These are phyloP conservation scores for Cornus suecica DNA, from an alignment of 148 eudicot species.

Conservation along the genomic window DNA sequence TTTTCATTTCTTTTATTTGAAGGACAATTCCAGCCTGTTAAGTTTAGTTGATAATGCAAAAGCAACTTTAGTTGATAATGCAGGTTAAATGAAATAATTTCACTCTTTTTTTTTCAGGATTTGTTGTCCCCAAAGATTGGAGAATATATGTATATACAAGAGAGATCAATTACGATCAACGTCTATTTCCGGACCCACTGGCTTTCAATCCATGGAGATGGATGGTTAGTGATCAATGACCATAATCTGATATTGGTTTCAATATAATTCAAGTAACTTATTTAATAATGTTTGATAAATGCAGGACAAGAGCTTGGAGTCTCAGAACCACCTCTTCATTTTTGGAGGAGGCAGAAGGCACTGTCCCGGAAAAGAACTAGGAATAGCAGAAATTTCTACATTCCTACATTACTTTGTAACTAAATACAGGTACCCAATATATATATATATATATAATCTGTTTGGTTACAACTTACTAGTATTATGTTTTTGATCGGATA, in stretches of 20 bases:
- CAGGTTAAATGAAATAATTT: not conserved
- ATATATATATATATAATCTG: not conserved
- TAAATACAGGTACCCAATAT: conserved; percentile 43
- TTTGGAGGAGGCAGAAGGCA: conserved; percentile 85
- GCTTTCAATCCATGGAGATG: conserved; percentile 89
- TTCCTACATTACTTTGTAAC: conserved; percentile 87
- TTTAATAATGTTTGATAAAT: not conserved
- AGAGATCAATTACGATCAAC: conserved; percentile 71
- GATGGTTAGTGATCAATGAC: conserved; percentile 48
- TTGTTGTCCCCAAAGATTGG: conserved; percentile 72
- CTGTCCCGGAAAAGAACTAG: conserved; percentile 85
- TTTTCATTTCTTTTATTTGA: too few relatives aligned
- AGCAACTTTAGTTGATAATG: not conserved
- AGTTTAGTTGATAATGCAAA: not conserved
- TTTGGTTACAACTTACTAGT: not conserved
- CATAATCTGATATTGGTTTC: not conserved
- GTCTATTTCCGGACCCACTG: conserved; percentile 62
- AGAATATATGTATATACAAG: conserved; percentile 81
- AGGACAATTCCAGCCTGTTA: conserved; percentile 57
- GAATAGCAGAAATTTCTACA: conserved; percentile 73
- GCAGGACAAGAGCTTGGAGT: conserved; percentile 62
- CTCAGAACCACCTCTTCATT: conserved; percentile 49
- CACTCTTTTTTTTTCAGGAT: conserved; percentile 45
- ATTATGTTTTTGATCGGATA: not conserved
- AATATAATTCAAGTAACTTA: not conserved